Percentiles rank a stretch among this genome's conserved stretches.
These are phyloP conservation scores for Coleophoma crateriformis DNA, from an alignment of 2,329 filamentous ascomycete genomes.

Conservation along the genomic window DNA sequence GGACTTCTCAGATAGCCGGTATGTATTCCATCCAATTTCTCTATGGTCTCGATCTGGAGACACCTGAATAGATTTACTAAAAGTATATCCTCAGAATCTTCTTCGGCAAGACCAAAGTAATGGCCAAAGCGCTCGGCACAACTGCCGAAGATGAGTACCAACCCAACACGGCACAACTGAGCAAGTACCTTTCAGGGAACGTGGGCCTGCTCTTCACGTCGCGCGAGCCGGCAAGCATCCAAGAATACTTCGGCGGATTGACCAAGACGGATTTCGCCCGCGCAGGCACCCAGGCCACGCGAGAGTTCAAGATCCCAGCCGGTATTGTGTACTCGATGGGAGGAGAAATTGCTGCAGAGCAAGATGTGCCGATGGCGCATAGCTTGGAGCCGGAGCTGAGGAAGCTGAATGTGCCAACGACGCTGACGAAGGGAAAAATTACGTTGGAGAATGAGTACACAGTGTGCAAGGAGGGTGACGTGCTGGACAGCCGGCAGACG, in stretches of 20 bases:
- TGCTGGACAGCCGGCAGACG: slow-evolving; percentile 86
- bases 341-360: slow-evolving; percentile 71
- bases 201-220: slow-evolving; percentile 90
- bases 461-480: slow-evolving; percentile 79
- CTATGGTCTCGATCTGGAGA: too few relatives aligned
- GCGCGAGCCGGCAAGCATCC: slow-evolving; percentile 61
- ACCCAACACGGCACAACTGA: slow-evolving; percentile 67
- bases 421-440: slow-evolving; percentile 83
- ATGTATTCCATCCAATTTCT: slow-evolving; percentile 23
- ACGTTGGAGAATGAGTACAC: slow-evolving; percentile 50
- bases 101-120: slow-evolving; percentile 99
- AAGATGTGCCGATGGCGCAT: slow-evolving; percentile 84
- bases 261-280: slow-evolving; percentile 83
- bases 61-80: too few relatives aligned
- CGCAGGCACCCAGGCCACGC: slow-evolving; percentile 70
- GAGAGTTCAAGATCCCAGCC: slow-evolving; percentile 73
- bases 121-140: slow-evolving; percentile 87
- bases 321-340: slow-evolving; percentile 78
- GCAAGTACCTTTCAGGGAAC: slow-evolving; percentile 67
- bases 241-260: slow-evolving; percentile 67
- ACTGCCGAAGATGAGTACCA: slow-evolving; percentile 74
- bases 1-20: slow-evolving; percentile 82
- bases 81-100: slow-evolving; percentile 60
- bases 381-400: slow-evolving; percentile 86
- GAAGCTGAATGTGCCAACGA: slow-evolving; percentile 83